A percentile compares a stretch with the other conserved stretches of the same genome.
These are phyloP conservation scores for Tetrapisispora taiwanensis DNA, from an alignment of 805 yeast genomes.

Conservation along the genomic window DNA sequence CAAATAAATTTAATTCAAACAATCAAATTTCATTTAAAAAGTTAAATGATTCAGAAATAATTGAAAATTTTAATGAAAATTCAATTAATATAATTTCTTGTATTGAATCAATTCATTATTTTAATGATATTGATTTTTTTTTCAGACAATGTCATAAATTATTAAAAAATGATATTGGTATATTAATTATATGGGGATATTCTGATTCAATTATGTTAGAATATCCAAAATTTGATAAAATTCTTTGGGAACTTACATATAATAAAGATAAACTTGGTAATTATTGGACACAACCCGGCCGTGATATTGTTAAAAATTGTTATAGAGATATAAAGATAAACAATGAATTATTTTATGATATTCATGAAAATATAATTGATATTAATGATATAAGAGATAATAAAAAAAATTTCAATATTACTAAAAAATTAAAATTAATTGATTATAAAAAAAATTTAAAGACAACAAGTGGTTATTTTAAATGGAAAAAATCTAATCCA, in stretches of 20 bases:
- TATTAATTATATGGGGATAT: constrained; percentile 72
- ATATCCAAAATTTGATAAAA: constrained; percentile 43
- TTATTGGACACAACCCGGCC: constrained; percentile 78
- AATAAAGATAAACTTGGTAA: constrained; percentile 45
- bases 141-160: constrained; percentile 40
- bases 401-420: constrained; percentile 18
- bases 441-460: constrained; percentile 43
- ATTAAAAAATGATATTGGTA: constrained; percentile 47
- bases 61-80: constrained; percentile 7
- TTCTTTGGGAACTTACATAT: constrained; percentile 44
- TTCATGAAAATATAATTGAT: constrained; percentile 25
- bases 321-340: constrained; percentile 21
- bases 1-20: constrained; percentile 14
- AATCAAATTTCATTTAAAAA: constrained; percentile 15
- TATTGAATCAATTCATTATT: constrained; percentile 89
- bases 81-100: constrained; percentile 58
- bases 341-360: constrained; percentile 32
- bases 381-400: constrained; percentile 10
- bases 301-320: constrained; percentile 39
- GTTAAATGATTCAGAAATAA: constrained; percentile 24
- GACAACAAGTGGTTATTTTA: constrained; percentile 67
- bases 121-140: constrained; percentile 41
- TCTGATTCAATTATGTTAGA: constrained; percentile 55
- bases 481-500: constrained; percentile 33
- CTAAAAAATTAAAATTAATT: constrained; percentile 34